Conservation (phyloP, 768 basidiomycete species). For the Tylopilus vinaceipallidus region DNA sequence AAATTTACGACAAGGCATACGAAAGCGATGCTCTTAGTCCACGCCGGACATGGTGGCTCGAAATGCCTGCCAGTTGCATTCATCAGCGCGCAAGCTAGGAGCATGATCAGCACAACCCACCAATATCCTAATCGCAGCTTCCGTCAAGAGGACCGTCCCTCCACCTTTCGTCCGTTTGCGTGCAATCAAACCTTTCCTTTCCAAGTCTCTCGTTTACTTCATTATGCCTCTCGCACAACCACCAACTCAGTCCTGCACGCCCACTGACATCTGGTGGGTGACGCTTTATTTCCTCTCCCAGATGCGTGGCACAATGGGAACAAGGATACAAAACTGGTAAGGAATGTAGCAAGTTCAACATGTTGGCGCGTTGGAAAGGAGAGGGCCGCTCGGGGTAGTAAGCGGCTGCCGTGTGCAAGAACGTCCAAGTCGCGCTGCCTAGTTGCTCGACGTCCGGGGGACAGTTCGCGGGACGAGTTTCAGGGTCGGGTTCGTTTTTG, state of each 20-base stretch:
- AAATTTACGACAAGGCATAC: too few relatives aligned
- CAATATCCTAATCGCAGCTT: slow-evolving; percentile 67
- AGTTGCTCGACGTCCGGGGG: slow-evolving; percentile 90
- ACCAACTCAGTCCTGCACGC: slow-evolving; percentile 64
- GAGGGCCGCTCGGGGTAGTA: slow-evolving; percentile 90
- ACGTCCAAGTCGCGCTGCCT: slow-evolving; percentile 94
- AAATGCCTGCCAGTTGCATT: too few relatives aligned
- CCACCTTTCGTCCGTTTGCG: slow-evolving; percentile 85
- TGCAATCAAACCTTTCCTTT: slow-evolving; percentile 81
- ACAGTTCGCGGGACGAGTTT: slow-evolving; percentile 60
- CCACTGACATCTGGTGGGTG: slow-evolving; percentile 80
- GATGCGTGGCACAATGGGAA: slow-evolving; percentile 77
- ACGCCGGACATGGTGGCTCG: too few relatives aligned
- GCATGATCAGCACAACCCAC: slow-evolving; percentile 7
- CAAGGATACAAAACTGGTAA: slow-evolving; percentile 89
- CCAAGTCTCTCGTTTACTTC: slow-evolving; percentile 86
- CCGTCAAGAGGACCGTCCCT: slow-evolving; percentile 87
- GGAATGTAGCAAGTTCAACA: slow-evolving; percentile 76
- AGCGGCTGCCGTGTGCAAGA: slow-evolving; percentile 92
- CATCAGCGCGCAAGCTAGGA: too few relatives aligned
- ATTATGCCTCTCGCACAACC: slow-evolving; percentile 93
- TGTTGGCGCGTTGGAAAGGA: slow-evolving; percentile 72
- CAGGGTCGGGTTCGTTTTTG: slow-evolving; percentile 29
- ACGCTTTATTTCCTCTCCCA: slow-evolving; percentile 63
- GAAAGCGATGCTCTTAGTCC: too few relatives aligned